Evolutionary conservation across 129 eudicot genomes (phyloP), one percentile per base, ranked within the genome.

Genomic region (Calendula officinalis): DNA sequence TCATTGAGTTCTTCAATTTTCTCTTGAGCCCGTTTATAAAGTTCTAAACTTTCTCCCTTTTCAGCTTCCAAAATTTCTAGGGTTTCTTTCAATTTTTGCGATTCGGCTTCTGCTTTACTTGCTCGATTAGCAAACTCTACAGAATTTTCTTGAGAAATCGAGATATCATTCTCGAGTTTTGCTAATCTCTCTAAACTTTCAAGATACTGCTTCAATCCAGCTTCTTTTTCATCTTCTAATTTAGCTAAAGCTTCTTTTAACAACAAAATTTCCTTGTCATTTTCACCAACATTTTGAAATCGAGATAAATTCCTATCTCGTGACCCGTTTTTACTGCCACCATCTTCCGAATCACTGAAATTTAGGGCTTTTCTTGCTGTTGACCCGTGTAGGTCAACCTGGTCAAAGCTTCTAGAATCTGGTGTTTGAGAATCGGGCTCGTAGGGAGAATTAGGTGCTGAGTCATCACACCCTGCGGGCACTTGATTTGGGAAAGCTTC

Each of bases 401-500:
- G 64, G 16, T 78, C 73, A 54, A 69, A 69, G 3, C 69, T 69
- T 53, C 73, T 76, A 40, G 68, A 56, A 33, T 86, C 88, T 36
- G 97, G 87, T 7, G 92, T 85, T 17, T 64, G 86, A 49, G 84
- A 78, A 48, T 82, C 97, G 58, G 72, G 33, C 40, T 79, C 84
- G 8, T 65, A 64, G 30, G 44, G 78, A 53, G 81, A 71, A 77
- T 49, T 72, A 22, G 76, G 62, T 38, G 95, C 62, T 27, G 84
- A 69, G 64, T 84, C 96, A 52, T 87, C 98, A 49, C 75, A 51
- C 66, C 71, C 62, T 46, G 71, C 51, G 5, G 94, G 95, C 27
- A 79, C 64, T 78, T 91, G 98, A 75, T 83, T 90, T 4, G 97
- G 95, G 62, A 86, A 90, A 15, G 84, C 95, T 73, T 91, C 94